Conservation (phyloP, 2,329 filamentous ascomycete species). For the Lachnellula cervina region DNA sequence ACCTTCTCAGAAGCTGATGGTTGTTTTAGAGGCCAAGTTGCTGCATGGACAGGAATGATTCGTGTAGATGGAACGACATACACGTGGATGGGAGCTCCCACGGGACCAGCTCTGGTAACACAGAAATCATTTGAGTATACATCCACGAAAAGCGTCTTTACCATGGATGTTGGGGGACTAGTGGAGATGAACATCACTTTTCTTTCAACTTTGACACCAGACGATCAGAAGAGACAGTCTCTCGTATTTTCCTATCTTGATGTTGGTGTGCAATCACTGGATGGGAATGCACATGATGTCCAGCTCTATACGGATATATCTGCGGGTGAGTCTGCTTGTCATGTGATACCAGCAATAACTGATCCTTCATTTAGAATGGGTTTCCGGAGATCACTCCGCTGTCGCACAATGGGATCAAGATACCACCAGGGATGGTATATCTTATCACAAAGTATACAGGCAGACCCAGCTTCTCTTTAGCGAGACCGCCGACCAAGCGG, state of each 20-base stretch:
- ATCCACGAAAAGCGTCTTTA: conserved; percentile 66
- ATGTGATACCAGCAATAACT: conserved; percentile 1
- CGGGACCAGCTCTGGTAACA: conserved; percentile 42
- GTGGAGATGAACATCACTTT: conserved; percentile 66
- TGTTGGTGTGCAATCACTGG: conserved; percentile 56
- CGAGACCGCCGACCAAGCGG: conserved; percentile 64
- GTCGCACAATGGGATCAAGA: conserved; percentile 59
- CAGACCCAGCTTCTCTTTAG: conserved; percentile 59
- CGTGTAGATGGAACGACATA: conserved; percentile 60
- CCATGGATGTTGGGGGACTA: conserved; percentile 56
- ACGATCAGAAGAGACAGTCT: conserved; percentile 63
- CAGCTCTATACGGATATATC: conserved; percentile 71
- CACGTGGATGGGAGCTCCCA: conserved; percentile 62
- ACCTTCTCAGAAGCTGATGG: conserved; percentile 1
- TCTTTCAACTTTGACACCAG: conserved; percentile 62
- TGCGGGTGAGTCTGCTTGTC: conserved; percentile 45
- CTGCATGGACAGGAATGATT: conserved; percentile 65
- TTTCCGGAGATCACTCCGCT: conserved; percentile 54
- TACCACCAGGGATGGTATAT: conserved; percentile 42
- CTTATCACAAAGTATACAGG: conserved; percentile 61
- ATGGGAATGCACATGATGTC: conserved; percentile 58
- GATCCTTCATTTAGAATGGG: conserved; percentile 55
- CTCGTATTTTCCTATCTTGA: conserved; percentile 67
- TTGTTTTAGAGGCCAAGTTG: conserved; percentile 45
- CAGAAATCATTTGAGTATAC: conserved; percentile 66